Evolutionary conservation across 2,329 filamentous ascomycete genomes (phyloP).

Genomic region (Epichloe amarillans): DNA sequence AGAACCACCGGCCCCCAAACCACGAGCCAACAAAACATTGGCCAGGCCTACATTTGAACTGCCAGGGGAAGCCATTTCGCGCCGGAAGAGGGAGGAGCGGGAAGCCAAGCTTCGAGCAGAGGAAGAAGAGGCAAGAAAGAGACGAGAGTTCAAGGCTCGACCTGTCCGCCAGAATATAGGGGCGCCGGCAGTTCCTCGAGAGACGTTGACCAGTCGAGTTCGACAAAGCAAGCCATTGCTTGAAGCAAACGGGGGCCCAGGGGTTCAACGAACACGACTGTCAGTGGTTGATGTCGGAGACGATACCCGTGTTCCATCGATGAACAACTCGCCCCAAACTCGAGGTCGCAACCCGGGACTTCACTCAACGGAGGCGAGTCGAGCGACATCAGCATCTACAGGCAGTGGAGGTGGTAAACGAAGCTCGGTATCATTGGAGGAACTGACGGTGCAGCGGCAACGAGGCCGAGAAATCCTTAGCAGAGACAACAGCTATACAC

Average conservation of each 20-base stretch:
- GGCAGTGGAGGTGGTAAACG: conserved; percentile 30
- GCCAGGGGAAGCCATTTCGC: conserved; percentile 49
- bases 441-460: conserved; percentile 35
- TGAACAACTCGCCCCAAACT: conserved; percentile 8
- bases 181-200: conserved; percentile 33
- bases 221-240: conserved; percentile 32
- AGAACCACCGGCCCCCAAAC: conserved; percentile 26
- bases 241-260: conserved; percentile 11
- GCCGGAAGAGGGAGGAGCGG: conserved; percentile 40
- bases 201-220: conserved; percentile 44
- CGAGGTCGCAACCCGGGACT: conserved; percentile 17
- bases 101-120: conserved; percentile 41
- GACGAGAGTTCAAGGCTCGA: conserved; percentile 50
- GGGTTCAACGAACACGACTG: conserved; percentile 12
- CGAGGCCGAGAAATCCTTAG: conserved; percentile 41
- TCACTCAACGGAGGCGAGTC: conserved; percentile 17
- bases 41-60: conserved; percentile 47
- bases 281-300: conserved; percentile 10
- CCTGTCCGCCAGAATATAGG: conserved; percentile 35
- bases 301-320: conserved; percentile 1
- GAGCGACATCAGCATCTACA: conserved; percentile 33
- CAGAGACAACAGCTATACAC: conserved; percentile 34
- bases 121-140: conserved; percentile 46
- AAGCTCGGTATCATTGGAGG: conserved; percentile 36
- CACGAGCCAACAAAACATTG: conserved; percentile 37